Conservation (phyloP, 2,329 filamentous ascomycete species). For the Colletotrichum aenigma region DNA sequence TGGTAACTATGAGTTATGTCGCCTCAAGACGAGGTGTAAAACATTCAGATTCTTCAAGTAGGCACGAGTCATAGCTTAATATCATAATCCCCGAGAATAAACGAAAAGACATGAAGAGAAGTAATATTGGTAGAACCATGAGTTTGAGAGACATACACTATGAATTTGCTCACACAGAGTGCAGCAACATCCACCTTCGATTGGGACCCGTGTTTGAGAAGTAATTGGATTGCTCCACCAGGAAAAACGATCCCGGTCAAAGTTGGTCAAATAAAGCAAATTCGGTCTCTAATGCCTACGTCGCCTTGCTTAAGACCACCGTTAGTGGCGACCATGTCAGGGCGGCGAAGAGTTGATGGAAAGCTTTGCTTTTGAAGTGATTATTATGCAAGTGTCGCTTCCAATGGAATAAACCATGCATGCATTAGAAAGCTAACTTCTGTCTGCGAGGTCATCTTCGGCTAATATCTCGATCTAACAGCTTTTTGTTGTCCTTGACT, state of each 20-base stretch:
- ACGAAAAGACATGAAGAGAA: not conserved
- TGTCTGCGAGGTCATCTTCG: not conserved
- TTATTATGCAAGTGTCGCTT: rapidly evolving
- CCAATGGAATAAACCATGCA: not conserved
- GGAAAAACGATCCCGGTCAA: not conserved
- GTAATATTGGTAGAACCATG: not conserved
- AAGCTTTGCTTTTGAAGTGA: not conserved
- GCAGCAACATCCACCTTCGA: no score
- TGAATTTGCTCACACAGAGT: no score
- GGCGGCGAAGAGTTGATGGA: not conserved
- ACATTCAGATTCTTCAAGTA: not conserved
- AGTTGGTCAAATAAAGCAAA: not conserved
- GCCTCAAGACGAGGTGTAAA: not conserved
- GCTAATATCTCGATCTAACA: no score
- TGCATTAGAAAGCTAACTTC: not conserved
- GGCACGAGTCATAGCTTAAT: not conserved
- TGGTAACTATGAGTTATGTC: not conserved
- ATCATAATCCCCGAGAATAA: rapidly evolving
- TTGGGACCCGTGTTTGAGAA: no score
- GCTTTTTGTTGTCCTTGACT: no score
- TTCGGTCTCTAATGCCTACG: rapidly evolving
- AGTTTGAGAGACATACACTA: not conserved
- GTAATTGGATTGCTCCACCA: no score
- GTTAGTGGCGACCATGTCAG: not conserved
- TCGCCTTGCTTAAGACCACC: rapidly evolving